Evolutionary conservation across 2,329 filamentous ascomycete genomes (phyloP).

Genomic region (Cercospora berteroae): DNA sequence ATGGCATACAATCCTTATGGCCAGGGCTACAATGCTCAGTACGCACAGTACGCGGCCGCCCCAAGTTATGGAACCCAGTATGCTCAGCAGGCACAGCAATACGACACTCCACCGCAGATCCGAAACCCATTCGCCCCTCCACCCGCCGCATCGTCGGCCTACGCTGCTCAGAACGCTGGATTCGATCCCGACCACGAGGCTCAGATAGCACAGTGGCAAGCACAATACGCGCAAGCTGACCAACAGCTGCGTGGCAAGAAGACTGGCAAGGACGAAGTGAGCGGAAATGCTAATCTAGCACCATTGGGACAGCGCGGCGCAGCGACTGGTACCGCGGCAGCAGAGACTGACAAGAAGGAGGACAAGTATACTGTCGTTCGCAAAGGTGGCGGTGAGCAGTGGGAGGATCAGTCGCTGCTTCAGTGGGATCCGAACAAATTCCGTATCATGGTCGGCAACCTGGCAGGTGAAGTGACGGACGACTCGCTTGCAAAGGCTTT

Average conservation of each 20-base stretch:
- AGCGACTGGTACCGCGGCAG: conserved; percentile 7
- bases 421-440: conserved; percentile 97
- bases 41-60: conserved; percentile 25
- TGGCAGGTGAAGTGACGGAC: conserved; percentile 95
- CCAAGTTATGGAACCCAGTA: conserved; percentile 32
- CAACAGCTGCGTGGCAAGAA: conserved; percentile 22
- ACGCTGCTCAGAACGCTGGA: conserved; percentile 38
- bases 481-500: conserved; percentile 95
- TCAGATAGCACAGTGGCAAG: conserved; percentile 94
- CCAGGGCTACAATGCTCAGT: conserved; percentile 21
- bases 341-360: conserved; percentile 18
- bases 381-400: conserved; percentile 84
- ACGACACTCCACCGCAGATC: conserved; percentile 62
- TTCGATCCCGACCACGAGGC: conserved; percentile 80
- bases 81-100: conserved; percentile 33
- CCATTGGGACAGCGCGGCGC: conserved; percentile 24
- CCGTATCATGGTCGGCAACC: conserved; percentile 91
- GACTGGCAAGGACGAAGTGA: conserved; percentile 18
- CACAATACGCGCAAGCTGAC: conserved; percentile 38
- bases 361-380: conserved; percentile 68
- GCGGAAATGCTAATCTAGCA: conserved; percentile 21
- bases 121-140: conserved; percentile 73
- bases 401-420: conserved; percentile 82
- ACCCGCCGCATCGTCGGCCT: conserved; percentile 37
- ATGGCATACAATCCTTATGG: conserved; percentile 25